A percentile compares a stretch with the other conserved stretches of the same genome.
These are phyloP conservation scores for Trichocladium uniseriatum DNA, from an alignment of 495 filamentous ascomycete genomes.

Conservation along the genomic window DNA sequence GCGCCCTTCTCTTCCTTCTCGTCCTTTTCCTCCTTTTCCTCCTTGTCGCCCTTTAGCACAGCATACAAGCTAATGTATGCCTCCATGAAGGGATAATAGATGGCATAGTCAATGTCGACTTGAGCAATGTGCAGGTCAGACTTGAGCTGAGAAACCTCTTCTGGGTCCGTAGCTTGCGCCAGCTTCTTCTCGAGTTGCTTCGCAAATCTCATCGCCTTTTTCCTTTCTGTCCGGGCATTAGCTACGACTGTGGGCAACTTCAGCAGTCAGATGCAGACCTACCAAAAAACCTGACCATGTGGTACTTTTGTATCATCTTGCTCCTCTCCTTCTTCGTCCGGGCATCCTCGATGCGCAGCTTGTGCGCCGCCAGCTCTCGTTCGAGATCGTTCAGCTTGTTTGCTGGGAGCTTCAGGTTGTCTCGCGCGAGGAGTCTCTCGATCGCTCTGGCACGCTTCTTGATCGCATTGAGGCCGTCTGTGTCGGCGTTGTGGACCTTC, in stretches of 20 bases:
- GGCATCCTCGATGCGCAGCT: conserved; percentile 55
- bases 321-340: conserved; percentile 50
- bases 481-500: conserved; percentile 26
- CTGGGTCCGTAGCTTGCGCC: conserved; percentile 33
- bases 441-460: conserved; percentile 56
- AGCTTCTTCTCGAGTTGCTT: conserved; percentile 55
- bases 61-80: conserved; percentile 72
- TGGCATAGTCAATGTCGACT: conserved; percentile 79
- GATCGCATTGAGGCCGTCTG: conserved; percentile 32
- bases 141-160: conserved; percentile 43
- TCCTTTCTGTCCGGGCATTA: conserved; percentile 50
- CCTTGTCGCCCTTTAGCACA: conserved; percentile 27
- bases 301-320: conserved; percentile 76
- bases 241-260: background rate
- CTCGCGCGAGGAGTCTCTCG: conserved; percentile 50
- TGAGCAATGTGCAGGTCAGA: conserved; percentile 57
- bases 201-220: conserved; percentile 67
- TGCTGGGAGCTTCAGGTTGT: conserved; percentile 54
- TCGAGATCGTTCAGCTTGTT: conserved; percentile 68
- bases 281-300: conserved; percentile 91
- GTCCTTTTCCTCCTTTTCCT: conserved; percentile 18
- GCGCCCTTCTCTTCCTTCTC: conserved; percentile 23
- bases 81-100: conserved; percentile 69
- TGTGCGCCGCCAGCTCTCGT: conserved; percentile 66
- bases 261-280: conserved; percentile 14